phyloP scores from a whole-genome alignment of 1,284 basidiomycete species.

The Cutaneotrichosporon dermatis region DNA sequence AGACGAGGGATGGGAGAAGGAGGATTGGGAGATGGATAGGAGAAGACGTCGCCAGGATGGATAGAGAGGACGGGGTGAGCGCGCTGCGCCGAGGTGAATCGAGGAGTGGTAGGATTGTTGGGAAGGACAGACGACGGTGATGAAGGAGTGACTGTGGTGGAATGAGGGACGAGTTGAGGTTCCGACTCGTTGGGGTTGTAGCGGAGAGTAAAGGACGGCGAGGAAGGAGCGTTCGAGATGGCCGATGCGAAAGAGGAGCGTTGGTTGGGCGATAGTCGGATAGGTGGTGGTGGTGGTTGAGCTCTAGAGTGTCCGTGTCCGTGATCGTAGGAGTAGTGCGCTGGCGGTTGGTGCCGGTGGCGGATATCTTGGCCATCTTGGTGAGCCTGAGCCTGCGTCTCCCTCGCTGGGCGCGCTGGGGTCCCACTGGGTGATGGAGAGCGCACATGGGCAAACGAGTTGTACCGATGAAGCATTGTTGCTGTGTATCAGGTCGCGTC shows the following conservation, averaged over 20 bases:
- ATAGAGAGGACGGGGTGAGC: neutral
- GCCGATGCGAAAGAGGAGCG: neutral
- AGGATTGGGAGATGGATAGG: neutral
- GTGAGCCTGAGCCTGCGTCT: no score
- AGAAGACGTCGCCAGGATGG: conserved; percentile 3
- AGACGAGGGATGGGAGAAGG: neutral
- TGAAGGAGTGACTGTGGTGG: neutral
- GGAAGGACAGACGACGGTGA: no score
- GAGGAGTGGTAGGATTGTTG: neutral
- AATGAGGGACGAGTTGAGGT: conserved; percentile 1
- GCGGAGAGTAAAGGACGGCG: conserved; percentile 2
- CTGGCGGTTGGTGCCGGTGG: no score
- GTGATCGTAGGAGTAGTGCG: no score
- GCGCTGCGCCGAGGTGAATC: neutral
- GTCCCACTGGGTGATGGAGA: no score
- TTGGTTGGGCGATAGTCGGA: neutral
- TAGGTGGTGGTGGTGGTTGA: no score
- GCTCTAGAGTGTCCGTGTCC: no score
- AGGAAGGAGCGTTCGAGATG: conserved; percentile 1
- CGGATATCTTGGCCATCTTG: no score
- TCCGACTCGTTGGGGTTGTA: conserved; percentile 1
- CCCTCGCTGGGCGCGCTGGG: no score
- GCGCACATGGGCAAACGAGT: no score
- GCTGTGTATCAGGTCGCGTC: no score
- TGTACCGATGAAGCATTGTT: no score